phyloP scores from a whole-genome alignment of 192 early-diverging fungal genomes.

The Paraglomus brasilianum region DNA sequence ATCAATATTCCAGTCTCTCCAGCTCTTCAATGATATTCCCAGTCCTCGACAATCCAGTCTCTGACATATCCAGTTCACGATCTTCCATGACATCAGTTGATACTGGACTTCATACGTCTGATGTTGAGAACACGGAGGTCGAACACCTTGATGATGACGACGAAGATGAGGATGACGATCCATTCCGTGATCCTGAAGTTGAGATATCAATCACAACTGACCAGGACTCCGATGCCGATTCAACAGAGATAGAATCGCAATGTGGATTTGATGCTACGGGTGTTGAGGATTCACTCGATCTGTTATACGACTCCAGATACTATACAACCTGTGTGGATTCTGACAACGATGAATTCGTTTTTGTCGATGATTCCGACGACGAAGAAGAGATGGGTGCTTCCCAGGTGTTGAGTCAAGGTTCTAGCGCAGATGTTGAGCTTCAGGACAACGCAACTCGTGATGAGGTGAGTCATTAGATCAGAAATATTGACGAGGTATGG shows the following conservation, averaged over 20 bases:
- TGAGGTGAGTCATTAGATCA: too few relatives aligned
- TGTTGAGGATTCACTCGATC: too few relatives aligned
- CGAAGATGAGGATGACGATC: neutral
- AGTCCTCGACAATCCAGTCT: slow-evolving; percentile 21
- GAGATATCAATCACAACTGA: neutral
- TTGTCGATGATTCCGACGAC: slow-evolving; percentile 35
- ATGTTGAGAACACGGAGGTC: slow-evolving; percentile 3
- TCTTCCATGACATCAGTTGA: slow-evolving; percentile 7
- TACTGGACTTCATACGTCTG: slow-evolving; percentile 8
- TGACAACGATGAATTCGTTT: slow-evolving; percentile 34
- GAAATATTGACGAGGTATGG: too few relatives aligned
- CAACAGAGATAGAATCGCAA: neutral
- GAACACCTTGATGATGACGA: neutral
- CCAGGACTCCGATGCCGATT: slow-evolving; percentile 15
- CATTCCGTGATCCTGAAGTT: neutral
- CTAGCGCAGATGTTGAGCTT: too few relatives aligned
- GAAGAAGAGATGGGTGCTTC: slow-evolving; percentile 9
- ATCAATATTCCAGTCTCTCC: slow-evolving; percentile 39
- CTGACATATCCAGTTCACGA: slow-evolving; percentile 14
- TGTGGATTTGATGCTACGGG: too few relatives aligned
- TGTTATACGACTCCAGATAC: too few relatives aligned
- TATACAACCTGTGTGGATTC: too few relatives aligned
- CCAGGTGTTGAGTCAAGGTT: neutral
- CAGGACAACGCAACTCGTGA: too few relatives aligned
- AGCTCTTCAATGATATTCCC: slow-evolving; percentile 49